phyloP scores from a whole-genome alignment of 2,329 filamentous ascomycete species.

The Sphaerulina vaccinii region DNA sequence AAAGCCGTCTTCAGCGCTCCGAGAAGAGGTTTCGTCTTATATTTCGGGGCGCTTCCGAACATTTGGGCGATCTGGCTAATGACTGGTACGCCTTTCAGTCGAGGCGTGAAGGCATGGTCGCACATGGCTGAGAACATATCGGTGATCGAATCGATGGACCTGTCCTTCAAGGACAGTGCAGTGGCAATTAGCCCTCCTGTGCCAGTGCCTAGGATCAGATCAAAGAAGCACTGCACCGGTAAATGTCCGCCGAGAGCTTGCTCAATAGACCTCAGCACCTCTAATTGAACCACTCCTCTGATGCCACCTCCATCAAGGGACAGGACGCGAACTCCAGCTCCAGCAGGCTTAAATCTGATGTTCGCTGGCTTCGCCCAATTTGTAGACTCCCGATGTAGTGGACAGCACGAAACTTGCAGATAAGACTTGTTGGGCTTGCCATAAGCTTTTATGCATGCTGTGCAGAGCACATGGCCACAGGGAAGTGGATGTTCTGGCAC shows the following conservation, averaged over 20 bases:
- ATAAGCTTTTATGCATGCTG: slow-evolving; percentile 41
- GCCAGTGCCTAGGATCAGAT: slow-evolving; percentile 50
- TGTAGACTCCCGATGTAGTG: slow-evolving; percentile 34
- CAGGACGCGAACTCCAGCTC: slow-evolving; percentile 33
- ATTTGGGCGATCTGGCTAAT: slow-evolving; percentile 35
- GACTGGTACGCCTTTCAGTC: slow-evolving; percentile 39
- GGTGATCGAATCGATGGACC: slow-evolving; percentile 42
- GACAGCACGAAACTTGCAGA: slow-evolving; percentile 36
- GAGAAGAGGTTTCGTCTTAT: slow-evolving; percentile 38
- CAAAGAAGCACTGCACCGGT: slow-evolving; percentile 49
- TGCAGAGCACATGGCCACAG: slow-evolving; percentile 50
- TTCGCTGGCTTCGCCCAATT: slow-evolving; percentile 39
- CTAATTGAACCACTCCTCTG: slow-evolving; percentile 48
- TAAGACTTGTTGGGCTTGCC: slow-evolving; percentile 33
- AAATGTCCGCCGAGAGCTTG: slow-evolving; percentile 40
- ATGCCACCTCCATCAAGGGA: slow-evolving; percentile 45
- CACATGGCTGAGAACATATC: slow-evolving; percentile 42
- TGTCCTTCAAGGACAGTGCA: slow-evolving; percentile 42
- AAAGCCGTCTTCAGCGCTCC: slow-evolving; percentile 43
- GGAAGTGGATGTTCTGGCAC: slow-evolving; percentile 45
- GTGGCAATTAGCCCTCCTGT: slow-evolving; percentile 49
- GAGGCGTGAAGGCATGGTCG: slow-evolving; percentile 44
- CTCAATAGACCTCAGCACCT: slow-evolving; percentile 45
- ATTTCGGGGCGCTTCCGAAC: slow-evolving; percentile 33
- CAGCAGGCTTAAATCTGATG: slow-evolving; percentile 32